Evolutionary conservation across 2,329 filamentous ascomycete species (phyloP), one percentile per base, ranked within the genome.

Genomic region (Aspergillus neoniger): DNA sequence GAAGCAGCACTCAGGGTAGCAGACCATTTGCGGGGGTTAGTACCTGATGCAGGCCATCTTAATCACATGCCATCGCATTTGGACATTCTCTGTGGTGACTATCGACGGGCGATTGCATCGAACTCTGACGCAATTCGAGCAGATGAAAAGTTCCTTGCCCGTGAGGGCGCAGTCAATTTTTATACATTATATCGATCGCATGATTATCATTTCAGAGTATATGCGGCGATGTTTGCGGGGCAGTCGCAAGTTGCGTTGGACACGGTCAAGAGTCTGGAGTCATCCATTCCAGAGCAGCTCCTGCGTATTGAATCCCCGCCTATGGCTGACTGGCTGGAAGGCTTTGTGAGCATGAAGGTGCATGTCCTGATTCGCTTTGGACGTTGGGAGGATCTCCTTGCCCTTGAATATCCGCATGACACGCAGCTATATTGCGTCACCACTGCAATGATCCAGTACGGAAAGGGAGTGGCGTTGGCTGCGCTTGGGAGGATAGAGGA

Each of bases 311-410:
- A 86, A 63, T 87, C 85, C 0, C 88, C 88, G 0, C 88, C 88
- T 0, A 92, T 93, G 89, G 89, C 90, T 0, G 89, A 92, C 72
- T 92, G 88, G 86, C 78, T 92, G 1, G 91, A 93, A 73, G 84
- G 84, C 1, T 92, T 91, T 65, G 74, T 90, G 3, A 83, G 84
- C 1, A 86, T 91, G 72, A 83, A 86, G 3, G 78, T 88, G 2
- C 90, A 94, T 71, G 86, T 88, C 1, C 78, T 91, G 15, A 81
- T 94, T 48, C 85, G 91, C 0, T 94, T 93, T 66, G 91, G 91
- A 0, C 79, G 78, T 15, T 93, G 91, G 91, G 69, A 85, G 0
- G 87, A 91, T 0, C 79, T 92, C 21, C 74, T 89, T 8, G 74
- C 77, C 1, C 73, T 90, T 0, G 60, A 76, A 0, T 62, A 90